Evolutionary conservation across 768 basidiomycete species (phyloP), one percentile per base, ranked within the genome.

Genomic region (Tulasnella sp.): DNA sequence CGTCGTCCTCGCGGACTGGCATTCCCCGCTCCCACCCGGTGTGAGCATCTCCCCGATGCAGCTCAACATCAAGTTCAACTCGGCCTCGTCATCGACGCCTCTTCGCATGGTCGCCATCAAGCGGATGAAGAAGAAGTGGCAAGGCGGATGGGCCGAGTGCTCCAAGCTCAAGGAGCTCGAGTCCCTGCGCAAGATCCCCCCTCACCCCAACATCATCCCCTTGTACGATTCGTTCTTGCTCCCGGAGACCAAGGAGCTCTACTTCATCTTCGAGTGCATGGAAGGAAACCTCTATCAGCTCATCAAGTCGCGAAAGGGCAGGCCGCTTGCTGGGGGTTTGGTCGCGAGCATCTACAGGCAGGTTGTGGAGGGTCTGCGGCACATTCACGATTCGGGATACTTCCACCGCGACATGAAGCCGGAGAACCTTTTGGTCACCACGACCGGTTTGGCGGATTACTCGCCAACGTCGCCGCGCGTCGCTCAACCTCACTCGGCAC

Each of bases 401-500:
- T 99, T 99, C 85, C 98, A 99, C 85, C 93, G 98, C 72, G 98
- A 99, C 84, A 98, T 99, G 95, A 99, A 99, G 85, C 98, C 98
- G 48, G 98, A 99, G 84, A 99, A 99, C 82, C 92, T 99, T 10
- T 90, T 99, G 74, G 98, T 99, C 81, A 99, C 98, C 23, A 99
- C 98, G 1, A 98, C 95, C 18, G 98, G 98, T 26, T 88, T 97
- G 74, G 92, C 93, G 81, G 94, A 98, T 85, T 99, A 99, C 83
- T 90, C 89, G 37, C 89, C 93, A 13, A 88, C 94, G 40, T 91
- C 90, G n/a, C 91, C 93, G 15, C 82, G 88, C 0, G 39, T 39
- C 26, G 16, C n/a, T 73, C 89, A 91, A 23, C 76, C 89, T 88
- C 10, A 88, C 51, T 32, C 90, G 78, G 87, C 89, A 13, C 88